These are phyloP conservation scores for Metarhizium humberi DNA, from an alignment of 2,329 filamentous ascomycete species.

Conservation along the genomic window DNA sequence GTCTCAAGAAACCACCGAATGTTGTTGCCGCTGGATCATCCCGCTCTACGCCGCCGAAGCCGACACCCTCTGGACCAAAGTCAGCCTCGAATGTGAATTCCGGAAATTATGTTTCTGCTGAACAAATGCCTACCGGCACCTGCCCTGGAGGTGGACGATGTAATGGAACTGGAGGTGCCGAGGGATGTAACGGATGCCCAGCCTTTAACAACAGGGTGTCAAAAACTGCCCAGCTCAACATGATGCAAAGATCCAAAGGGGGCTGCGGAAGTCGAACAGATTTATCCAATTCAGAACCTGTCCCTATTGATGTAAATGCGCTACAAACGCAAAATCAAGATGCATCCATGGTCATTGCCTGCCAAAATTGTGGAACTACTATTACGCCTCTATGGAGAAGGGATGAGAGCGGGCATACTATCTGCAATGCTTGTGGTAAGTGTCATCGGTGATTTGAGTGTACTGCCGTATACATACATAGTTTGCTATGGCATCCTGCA, in stretches of 20 bases:
- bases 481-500: background rate
- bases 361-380: slow-evolving; percentile 93
- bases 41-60: slow-evolving; percentile 32
- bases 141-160: slow-evolving; percentile 92
- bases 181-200: slow-evolving; percentile 90
- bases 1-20: slow-evolving; percentile 67
- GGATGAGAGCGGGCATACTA: slow-evolving; percentile 90
- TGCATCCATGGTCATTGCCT: slow-evolving; percentile 61
- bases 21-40: slow-evolving; percentile 33
- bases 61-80: slow-evolving; percentile 28
- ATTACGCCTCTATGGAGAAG: slow-evolving; percentile 93
- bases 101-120: slow-evolving; percentile 68
- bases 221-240: slow-evolving; percentile 67
- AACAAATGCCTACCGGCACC: slow-evolving; percentile 69
- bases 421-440: slow-evolving; percentile 96
- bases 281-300: slow-evolving; percentile 15
- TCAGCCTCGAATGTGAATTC: slow-evolving; percentile 30
- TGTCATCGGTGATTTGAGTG: slow-evolving; percentile 12
- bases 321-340: slow-evolving; percentile 21
- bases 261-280: slow-evolving; percentile 21
- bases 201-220: slow-evolving; percentile 95
- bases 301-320: slow-evolving; percentile 26
- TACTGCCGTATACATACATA: no score
- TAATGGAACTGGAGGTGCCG: slow-evolving; percentile 91
- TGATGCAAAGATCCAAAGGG: slow-evolving; percentile 36